Evolutionary conservation across 306 rosid species (phyloP).

Genomic region (Lathyrus tuberosus): DNA sequence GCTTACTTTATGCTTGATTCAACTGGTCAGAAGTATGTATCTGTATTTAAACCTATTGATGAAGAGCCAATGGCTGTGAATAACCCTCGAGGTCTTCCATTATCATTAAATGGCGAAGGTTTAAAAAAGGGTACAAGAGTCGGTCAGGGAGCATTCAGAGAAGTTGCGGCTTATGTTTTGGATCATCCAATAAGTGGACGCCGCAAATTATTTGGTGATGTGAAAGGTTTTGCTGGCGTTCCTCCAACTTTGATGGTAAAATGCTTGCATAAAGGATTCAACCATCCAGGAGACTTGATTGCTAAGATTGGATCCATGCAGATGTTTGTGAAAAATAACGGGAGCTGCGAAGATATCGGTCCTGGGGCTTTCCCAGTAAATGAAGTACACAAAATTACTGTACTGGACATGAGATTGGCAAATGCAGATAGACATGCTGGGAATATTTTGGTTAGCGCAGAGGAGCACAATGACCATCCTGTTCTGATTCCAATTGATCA

Average conservation of each 20-base stretch:
- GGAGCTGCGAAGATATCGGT: constrained; percentile 92
- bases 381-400: constrained; percentile 85
- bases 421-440: constrained; percentile 94
- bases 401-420: constrained; percentile 82
- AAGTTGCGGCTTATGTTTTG: constrained; percentile 88
- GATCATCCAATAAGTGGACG: constrained; percentile 73
- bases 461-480: constrained; percentile 49
- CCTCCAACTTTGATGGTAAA: constrained; percentile 78
- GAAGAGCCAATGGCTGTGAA: constrained; percentile 95
- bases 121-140: constrained; percentile 85
- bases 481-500: constrained; percentile 87
- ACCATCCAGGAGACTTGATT: constrained; percentile 57
- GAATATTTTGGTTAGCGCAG: constrained; percentile 68
- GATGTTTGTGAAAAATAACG: constrained; percentile 72
- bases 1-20: constrained; percentile 83
- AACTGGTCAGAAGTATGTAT: constrained; percentile 59
- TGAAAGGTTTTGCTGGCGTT: constrained; percentile 81
- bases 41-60: constrained; percentile 88
- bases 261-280: constrained; percentile 63
- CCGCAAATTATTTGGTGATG: constrained; percentile 52
- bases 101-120: constrained; percentile 80
- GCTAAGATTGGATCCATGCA: constrained; percentile 88
- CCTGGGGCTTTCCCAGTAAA: constrained; percentile 73
- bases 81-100: constrained; percentile 81
- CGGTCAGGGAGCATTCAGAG: constrained; percentile 90